Conservation (phyloP, 495 filamentous ascomycete species). For the Aspergillus egyptiacus region DNA sequence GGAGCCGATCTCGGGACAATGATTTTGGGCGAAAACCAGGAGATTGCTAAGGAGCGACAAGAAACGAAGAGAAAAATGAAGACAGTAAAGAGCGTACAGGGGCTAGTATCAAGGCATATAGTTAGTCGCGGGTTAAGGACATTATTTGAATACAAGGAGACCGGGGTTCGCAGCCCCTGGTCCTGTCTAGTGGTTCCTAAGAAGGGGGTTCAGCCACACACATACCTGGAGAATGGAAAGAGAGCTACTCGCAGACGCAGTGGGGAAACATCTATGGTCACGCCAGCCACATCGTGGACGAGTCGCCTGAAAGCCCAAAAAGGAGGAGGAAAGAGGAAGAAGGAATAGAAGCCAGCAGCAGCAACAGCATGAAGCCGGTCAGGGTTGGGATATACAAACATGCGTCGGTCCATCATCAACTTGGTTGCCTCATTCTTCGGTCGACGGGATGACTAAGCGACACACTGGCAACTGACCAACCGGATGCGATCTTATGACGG, state of each 20-base stretch:
- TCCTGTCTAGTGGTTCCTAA: too few relatives aligned
- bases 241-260: background rate
- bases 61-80: slow-evolving; percentile 1
- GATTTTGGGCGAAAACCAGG: background rate
- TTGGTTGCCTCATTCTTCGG: too few relatives aligned
- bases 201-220: slow-evolving; percentile 8
- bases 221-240: slow-evolving; percentile 6
- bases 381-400: too few relatives aligned
- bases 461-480: slow-evolving; percentile 13
- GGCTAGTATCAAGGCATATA: slow-evolving; percentile 5
- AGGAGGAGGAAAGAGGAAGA: background rate
- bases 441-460: slow-evolving; percentile 26
- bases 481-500: slow-evolving; percentile 33
- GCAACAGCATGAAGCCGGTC: background rate
- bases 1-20: background rate
- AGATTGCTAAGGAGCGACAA: slow-evolving; percentile 17
- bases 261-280: slow-evolving; percentile 5
- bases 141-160: too few relatives aligned
- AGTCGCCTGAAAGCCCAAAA: background rate
- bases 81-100: slow-evolving; percentile 17
- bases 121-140: slow-evolving; percentile 7
- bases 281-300: slow-evolving; percentile 2
- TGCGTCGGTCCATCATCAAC: too few relatives aligned
- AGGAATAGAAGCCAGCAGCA: slow-evolving; percentile 1
- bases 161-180: background rate